phyloP scores from a whole-genome alignment of 441 rosid species.

The Corymbia calophylla region DNA sequence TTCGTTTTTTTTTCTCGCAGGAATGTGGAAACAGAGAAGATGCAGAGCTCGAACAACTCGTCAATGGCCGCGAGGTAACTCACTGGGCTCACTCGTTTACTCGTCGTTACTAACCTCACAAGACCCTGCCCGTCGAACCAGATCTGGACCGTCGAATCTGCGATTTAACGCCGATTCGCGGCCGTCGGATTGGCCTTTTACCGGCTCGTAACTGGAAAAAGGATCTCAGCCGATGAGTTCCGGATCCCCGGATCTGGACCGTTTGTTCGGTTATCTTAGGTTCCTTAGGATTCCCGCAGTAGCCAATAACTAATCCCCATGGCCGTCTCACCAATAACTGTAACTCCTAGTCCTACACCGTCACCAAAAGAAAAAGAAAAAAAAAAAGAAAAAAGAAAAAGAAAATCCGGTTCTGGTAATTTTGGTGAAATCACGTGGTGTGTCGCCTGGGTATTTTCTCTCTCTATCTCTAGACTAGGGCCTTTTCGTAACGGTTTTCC shows the following conservation, averaged over 20 bases:
- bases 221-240: conserved; percentile 48
- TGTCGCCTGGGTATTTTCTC: background rate
- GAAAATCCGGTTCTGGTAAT: background rate
- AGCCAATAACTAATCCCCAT: background rate
- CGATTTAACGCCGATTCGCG: background rate
- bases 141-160: conserved; percentile 29
- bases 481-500: background rate
- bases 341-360: background rate
- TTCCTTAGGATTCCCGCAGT: conserved; percentile 7
- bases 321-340: background rate
- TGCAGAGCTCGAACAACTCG: conserved; percentile 51
- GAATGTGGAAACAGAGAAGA: conserved; percentile 41
- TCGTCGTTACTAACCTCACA: background rate
- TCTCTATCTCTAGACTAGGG: background rate
- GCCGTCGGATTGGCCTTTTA: conserved; percentile 18
- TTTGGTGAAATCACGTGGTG: conserved; percentile 10
- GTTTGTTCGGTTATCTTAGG: conserved; percentile 40
- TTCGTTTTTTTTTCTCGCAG: conserved; percentile 14
- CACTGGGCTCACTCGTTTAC: background rate
- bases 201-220: conserved; percentile 12
- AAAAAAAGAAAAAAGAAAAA: background rate
- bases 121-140: background rate
- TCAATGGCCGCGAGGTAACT: conserved; percentile 64
- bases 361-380: background rate
- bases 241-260: conserved; percentile 58